These are phyloP conservation scores for Verticillium zaregamsianum DNA, from an alignment of 2,329 filamentous ascomycete species.

Conservation along the genomic window DNA sequence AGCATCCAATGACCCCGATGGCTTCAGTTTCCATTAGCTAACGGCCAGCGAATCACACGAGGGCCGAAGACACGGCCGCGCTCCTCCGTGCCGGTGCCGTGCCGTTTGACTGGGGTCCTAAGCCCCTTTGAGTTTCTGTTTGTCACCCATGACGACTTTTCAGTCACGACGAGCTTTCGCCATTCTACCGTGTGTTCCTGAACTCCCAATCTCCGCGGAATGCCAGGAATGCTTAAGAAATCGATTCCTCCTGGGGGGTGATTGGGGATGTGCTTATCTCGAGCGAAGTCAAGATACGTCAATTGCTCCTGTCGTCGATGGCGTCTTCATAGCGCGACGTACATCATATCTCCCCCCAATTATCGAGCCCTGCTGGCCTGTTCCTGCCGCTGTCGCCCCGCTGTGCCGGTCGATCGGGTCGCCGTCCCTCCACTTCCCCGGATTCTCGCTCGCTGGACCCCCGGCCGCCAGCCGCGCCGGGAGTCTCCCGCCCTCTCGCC, in stretches of 20 bases:
- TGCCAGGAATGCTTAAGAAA: background rate
- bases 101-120: background rate
- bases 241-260: background rate
- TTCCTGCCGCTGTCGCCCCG: background rate
- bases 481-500: background rate
- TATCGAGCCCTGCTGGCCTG: background rate
- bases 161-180: background rate
- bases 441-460: background rate
- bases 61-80: background rate
- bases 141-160: background rate
- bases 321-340: background rate
- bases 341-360: background rate
- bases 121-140: background rate
- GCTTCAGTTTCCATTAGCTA: background rate
- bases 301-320: background rate
- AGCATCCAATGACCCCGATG: background rate
- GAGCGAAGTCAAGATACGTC: background rate
- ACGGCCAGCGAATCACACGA: background rate
- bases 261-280: background rate
- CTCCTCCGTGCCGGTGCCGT: background rate
- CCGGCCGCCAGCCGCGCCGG: background rate
- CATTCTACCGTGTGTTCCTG: background rate
- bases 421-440: background rate
- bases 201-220: background rate
- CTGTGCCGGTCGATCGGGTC: background rate